These are phyloP conservation scores for Leccinum disarticulatum DNA, from an alignment of 768 basidiomycete genomes.

Conservation along the genomic window DNA sequence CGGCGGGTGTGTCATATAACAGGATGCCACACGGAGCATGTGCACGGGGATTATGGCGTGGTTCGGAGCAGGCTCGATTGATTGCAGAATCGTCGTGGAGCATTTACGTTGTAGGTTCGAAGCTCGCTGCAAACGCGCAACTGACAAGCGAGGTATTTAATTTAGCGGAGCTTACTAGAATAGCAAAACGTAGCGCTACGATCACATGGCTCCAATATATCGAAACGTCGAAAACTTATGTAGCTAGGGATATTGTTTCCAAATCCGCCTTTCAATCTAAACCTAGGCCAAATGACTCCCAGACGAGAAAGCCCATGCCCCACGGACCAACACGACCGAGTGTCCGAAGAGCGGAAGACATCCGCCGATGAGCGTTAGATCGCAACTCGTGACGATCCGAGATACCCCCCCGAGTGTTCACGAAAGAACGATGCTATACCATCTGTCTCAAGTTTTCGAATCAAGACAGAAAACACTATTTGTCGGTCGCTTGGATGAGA, in stretches of 20 bases:
- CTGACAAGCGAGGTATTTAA: slow-evolving; percentile 5
- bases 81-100: slow-evolving; percentile 18
- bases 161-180: slow-evolving; percentile 13
- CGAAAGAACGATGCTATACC: slow-evolving; percentile 57
- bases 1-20: background rate
- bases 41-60: slow-evolving; percentile 8
- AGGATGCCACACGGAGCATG: slow-evolving; percentile 17
- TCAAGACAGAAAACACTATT: slow-evolving; percentile 28
- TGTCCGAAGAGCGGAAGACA: slow-evolving; percentile 50
- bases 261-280: slow-evolving; percentile 19
- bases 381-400: slow-evolving; percentile 18
- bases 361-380: slow-evolving; percentile 27
- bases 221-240: background rate
- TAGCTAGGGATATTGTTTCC: slow-evolving; percentile 1
- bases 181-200: background rate
- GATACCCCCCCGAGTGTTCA: slow-evolving; percentile 32
- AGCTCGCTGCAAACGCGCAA: slow-evolving; percentile 4
- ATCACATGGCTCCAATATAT: slow-evolving; percentile 8
- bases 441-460: slow-evolving; percentile 43
- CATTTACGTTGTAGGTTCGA: slow-evolving; percentile 21
- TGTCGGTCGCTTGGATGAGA: slow-evolving; percentile 21
- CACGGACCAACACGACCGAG: slow-evolving; percentile 78
- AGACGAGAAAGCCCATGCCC: slow-evolving; percentile 79
- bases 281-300: slow-evolving; percentile 62
- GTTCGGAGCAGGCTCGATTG: slow-evolving; percentile 11